These are phyloP conservation scores for Cutaneotrichosporon sp. DNA, from an alignment of 1,284 basidiomycete genomes.

Conservation along the genomic window DNA sequence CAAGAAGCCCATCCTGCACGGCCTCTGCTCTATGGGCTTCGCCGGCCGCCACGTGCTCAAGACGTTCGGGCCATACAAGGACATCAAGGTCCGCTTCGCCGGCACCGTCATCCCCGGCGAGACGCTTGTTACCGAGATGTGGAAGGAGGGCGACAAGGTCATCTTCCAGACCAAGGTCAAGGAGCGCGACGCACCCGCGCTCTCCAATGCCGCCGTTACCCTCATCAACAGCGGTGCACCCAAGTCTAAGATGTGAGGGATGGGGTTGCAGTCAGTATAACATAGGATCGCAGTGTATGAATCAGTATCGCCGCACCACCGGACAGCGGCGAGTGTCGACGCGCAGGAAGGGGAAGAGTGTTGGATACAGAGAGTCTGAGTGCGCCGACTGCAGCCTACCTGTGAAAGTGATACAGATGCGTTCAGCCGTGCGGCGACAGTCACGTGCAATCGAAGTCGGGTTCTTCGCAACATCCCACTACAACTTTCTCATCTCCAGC, in stretches of 20 bases:
- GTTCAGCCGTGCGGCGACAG: too few species aligned
- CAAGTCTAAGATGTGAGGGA: constrained; percentile 46
- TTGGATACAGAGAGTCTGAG: too few species aligned
- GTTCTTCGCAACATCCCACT: too few species aligned
- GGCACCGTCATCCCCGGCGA: constrained; percentile 82
- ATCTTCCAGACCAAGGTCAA: constrained; percentile 65
- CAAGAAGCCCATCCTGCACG: constrained; percentile 72
- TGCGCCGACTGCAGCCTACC: too few species aligned
- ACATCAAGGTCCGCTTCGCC: constrained; percentile 88
- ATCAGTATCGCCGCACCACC: too few species aligned
- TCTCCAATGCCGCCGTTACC: constrained; percentile 54
- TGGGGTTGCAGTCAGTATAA: too few species aligned
- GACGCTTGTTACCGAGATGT: constrained; percentile 92
- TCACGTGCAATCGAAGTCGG: too few species aligned
- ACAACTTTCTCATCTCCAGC: too few species aligned
- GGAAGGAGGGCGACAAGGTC: constrained; percentile 90
- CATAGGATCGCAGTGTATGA: too few species aligned
- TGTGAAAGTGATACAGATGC: too few species aligned
- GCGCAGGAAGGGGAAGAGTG: too few species aligned
- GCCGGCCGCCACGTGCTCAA: constrained; percentile 90
- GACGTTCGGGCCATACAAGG: constrained; percentile 76
- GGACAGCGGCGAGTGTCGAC: too few species aligned
- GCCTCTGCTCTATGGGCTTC: constrained; percentile 88
- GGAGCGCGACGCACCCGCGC: constrained; percentile 52
- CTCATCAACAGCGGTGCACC: constrained; percentile 35